Base-by-base conservation (phyloP, 2,329 filamentous ascomycete genomes). In the Amesomyces nigricolor region DNA sequence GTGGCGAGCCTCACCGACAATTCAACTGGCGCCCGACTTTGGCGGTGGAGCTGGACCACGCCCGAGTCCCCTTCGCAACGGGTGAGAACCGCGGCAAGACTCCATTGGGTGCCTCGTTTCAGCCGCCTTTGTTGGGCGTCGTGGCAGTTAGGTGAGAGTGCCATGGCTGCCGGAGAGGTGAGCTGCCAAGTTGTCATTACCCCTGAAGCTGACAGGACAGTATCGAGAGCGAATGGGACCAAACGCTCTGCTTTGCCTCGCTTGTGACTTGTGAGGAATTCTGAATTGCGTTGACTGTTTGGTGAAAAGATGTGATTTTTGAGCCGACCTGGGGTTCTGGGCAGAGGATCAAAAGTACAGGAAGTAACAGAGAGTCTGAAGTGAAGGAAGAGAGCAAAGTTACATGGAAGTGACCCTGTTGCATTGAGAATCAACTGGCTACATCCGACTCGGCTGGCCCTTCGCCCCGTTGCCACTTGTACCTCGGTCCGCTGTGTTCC, bases 401-500 rank as follows among this genome's bases (percentile, higher is more conserved):
- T 3, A 26, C 22, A 26, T 26, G 22, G 22, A 26, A 26, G 22
- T 43, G 40, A 17, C n/a, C 13, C 11, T 38, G 39, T 45, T 26
- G 30, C 30, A 11, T n/a, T 58, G 32, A 35, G 32, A 35, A 26
- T 26, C 32, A 35, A 35, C 22, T 26, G 22, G 32, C 32, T 26
- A 62, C 39, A 58, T 57, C 10, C 51, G 26, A 47, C 53, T 59
- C 43, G 16, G 35, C 26, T 44, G 26, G 17, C 32, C 48, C 43
- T 55, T 54, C 13, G 43, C 47, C 30, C 9, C 51, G 30, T 39
- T 45, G 22, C 51, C 45, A 13, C 37, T 30, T 4, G 43, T 54
- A 11, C 47, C 47, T 42, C 62, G 58, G 43, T 53, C 59, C 9
- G 63, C 63, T 19, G 63, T 70, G 69, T 90, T 91, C 62, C 86